These are phyloP conservation scores for Lipomyces yarrowii DNA, from an alignment of 1,139 yeast species.

Conservation along the genomic window DNA sequence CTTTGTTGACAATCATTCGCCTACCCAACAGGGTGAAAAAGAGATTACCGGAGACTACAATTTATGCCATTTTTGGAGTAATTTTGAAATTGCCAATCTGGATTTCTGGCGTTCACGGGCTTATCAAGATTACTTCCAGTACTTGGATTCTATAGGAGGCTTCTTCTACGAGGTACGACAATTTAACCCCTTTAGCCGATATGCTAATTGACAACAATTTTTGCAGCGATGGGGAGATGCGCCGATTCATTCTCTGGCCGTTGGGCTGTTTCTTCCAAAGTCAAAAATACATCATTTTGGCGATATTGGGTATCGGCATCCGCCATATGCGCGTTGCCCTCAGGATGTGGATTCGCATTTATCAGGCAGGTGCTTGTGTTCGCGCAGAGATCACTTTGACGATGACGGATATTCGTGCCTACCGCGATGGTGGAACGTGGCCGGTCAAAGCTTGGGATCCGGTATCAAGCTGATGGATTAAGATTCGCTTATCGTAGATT, in stretches of 20 bases:
- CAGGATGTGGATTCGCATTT: slow-evolving; percentile 51
- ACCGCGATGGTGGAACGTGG: slow-evolving; percentile 35
- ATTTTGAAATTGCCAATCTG: slow-evolving; percentile 79
- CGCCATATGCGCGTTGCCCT: slow-evolving; percentile 84
- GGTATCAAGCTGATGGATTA: slow-evolving; percentile 20
- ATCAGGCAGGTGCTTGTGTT: slow-evolving; percentile 70
- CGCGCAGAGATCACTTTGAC: slow-evolving; percentile 44
- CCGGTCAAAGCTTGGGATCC: slow-evolving; percentile 27
- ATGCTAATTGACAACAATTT: not conserved
- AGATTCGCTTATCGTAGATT: not conserved
- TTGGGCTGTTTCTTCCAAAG: slow-evolving; percentile 65
- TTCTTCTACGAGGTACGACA: slow-evolving; percentile 89
- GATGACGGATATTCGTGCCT: slow-evolving; percentile 35
- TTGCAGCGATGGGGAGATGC: slow-evolving; percentile 92
- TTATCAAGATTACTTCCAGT: slow-evolving; percentile 68
- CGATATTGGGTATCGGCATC: slow-evolving; percentile 72
- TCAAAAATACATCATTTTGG: slow-evolving; percentile 82
- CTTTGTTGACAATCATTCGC: slow-evolving; percentile 57
- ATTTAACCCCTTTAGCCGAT: not conserved
- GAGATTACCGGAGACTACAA: slow-evolving; percentile 63
- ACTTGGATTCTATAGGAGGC: slow-evolving; percentile 75
- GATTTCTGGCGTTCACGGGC: slow-evolving; percentile 73
- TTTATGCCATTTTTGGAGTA: slow-evolving; percentile 93
- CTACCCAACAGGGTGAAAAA: slow-evolving; percentile 41
- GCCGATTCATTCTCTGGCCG: slow-evolving; percentile 87